Evolutionary conservation across 345 rosid species (phyloP).

Genomic region (Pelargonium nanum): DNA sequence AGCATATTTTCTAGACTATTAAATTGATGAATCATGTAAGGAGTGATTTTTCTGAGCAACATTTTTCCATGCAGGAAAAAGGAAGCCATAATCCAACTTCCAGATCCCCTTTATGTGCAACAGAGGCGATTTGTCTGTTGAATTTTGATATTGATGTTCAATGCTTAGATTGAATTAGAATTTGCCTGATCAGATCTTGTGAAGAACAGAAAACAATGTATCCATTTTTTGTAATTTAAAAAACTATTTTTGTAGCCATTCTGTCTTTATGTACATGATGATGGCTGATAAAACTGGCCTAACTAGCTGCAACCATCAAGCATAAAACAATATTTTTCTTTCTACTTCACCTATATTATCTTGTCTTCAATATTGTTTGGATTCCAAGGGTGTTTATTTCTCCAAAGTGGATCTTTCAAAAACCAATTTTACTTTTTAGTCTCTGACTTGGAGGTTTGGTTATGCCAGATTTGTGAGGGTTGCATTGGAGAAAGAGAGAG

Average conservation of each 20-base stretch:
- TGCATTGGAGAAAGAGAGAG: constrained; percentile 96
- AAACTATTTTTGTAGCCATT: neutral
- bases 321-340: neutral
- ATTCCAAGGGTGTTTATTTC: neutral
- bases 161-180: neutral
- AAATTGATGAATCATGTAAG: neutral
- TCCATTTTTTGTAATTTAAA: neutral
- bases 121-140: neutral
- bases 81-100: neutral
- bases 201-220: neutral
- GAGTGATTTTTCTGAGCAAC: neutral
- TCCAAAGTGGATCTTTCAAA: neutral
- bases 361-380: neutral
- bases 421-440: neutral
- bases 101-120: neutral
- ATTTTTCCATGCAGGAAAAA: neutral
- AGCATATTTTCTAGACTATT: neutral
- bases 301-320: neutral
- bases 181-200: neutral
- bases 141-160: neutral
- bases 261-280: neutral
- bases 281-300: neutral
- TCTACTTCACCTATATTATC: neutral
- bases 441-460: constrained; percentile 7
- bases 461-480: constrained; percentile 60